A percentile compares a stretch with the other conserved stretches of the same genome.
These are phyloP conservation scores for Populus pruinosa DNA, from an alignment of 345 rosid species.

Conservation along the genomic window DNA sequence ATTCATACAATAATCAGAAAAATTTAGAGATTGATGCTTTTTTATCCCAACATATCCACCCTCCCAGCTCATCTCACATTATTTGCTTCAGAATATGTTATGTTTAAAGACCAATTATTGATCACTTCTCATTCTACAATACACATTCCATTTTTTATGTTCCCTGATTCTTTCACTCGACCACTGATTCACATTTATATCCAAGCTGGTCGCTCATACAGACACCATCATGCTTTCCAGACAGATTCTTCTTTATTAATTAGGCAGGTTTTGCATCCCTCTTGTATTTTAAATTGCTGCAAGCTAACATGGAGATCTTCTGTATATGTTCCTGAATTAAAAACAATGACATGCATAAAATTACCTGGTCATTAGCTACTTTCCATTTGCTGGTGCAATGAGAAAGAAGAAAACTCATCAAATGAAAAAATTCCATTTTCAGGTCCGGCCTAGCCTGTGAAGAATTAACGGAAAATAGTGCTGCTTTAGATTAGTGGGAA, in stretches of 20 bases:
- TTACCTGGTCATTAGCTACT: conserved; percentile 59
- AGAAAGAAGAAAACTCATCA: conserved; percentile 75
- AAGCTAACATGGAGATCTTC: neutral
- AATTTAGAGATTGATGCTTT: neutral
- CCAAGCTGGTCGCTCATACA: neutral
- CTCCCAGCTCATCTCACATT: neutral
- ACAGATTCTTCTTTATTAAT: neutral
- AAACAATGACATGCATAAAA: neutral
- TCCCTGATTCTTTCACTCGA: neutral
- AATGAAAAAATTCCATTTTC: conserved; percentile 74
- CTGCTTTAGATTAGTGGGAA: neutral
- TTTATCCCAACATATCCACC: neutral
- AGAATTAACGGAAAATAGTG: neutral
- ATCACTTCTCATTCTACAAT: neutral
- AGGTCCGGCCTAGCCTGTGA: conserved; percentile 69
- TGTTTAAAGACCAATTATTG: neutral
- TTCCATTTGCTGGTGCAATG: conserved; percentile 73
- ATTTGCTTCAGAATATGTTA: neutral
- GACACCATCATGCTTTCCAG: neutral
- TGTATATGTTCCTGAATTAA: neutral
- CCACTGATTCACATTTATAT: neutral
- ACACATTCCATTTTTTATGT: neutral
- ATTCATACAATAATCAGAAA: neutral
- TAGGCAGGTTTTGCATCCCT: neutral
- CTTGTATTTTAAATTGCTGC: neutral